Evolutionary conservation across 2,329 filamentous ascomycete genomes (phyloP).

Genomic region (Cordyceps javanica): DNA sequence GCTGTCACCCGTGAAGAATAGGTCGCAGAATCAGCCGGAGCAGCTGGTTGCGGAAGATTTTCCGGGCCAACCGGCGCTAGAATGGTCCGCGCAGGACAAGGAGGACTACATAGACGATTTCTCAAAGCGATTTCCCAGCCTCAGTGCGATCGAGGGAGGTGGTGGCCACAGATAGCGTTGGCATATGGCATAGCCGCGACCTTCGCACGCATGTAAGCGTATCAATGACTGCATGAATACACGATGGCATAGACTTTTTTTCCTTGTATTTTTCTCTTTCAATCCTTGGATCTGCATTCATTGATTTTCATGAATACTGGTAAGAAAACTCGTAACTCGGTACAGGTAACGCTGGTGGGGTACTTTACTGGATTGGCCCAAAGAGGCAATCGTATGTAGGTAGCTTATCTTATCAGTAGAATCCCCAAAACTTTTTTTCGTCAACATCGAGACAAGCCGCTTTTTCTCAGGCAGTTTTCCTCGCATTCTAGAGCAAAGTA

Average conservation of each 20-base stretch:
- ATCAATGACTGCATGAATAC: constrained; percentile 2
- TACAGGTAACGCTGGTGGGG: background rate
- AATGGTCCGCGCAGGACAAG: constrained; percentile 52
- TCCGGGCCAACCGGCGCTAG: constrained; percentile 42
- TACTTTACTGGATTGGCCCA: background rate
- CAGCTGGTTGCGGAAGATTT: constrained; percentile 40
- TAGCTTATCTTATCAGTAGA: constrained; percentile 29
- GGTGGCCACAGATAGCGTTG: background rate
- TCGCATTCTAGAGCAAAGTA: constrained; percentile 11
- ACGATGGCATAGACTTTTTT: background rate
- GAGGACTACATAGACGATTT: constrained; percentile 67
- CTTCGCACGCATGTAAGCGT: background rate
- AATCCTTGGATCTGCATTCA: background rate
- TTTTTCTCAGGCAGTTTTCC: background rate
- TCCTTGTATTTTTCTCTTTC: background rate
- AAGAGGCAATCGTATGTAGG: background rate
- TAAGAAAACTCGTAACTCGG: background rate
- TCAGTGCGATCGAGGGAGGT: constrained; percentile 64
- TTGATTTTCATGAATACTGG: background rate
- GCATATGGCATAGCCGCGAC: background rate
- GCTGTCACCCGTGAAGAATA: constrained; percentile 40
- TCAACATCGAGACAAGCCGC: background rate
- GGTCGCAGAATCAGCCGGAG: constrained; percentile 23
- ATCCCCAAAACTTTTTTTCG: constrained; percentile 23
- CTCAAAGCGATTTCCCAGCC: constrained; percentile 77